Percentiles rank a stretch among this genome's conserved stretches.
Evolutionary conservation across 192 early-diverging fungal genomes (phyloP).

Genomic region (Podila epigama): DNA sequence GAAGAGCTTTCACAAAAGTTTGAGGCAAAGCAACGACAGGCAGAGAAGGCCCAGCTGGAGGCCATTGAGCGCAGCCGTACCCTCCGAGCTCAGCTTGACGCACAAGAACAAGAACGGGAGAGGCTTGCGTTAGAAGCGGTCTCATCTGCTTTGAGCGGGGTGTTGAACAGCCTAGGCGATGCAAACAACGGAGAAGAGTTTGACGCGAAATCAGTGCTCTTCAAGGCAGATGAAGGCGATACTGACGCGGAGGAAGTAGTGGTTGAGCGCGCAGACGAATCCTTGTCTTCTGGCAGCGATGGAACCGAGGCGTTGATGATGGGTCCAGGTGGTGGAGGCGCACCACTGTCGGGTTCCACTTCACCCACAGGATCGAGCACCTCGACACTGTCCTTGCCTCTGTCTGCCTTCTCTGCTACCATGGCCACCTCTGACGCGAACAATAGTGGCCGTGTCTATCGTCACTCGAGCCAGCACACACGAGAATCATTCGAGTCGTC

Average conservation of each 20-base stretch:
- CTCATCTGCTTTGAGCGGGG: slow-evolving; percentile 29
- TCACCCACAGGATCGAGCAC: slow-evolving; percentile 28
- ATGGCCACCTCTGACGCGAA: neutral
- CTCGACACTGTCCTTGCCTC: slow-evolving; percentile 28
- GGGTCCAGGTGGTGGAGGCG: neutral
- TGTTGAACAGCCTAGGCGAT: slow-evolving; percentile 20
- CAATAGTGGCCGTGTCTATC: neutral
- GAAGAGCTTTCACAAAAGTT: slow-evolving; percentile 48
- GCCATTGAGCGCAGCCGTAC: slow-evolving; percentile 2
- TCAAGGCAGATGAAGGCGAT: slow-evolving; percentile 39
- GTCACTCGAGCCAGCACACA: slow-evolving; percentile 1
- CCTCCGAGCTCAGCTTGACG: slow-evolving; percentile 7
- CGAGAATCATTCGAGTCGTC: slow-evolving; percentile 10
- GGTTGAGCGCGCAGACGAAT: slow-evolving; percentile 18
- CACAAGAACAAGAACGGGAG: slow-evolving; percentile 32
- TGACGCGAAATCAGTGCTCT: slow-evolving; percentile 34
- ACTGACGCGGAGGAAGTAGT: slow-evolving; percentile 37
- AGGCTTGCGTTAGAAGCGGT: slow-evolving; percentile 39
- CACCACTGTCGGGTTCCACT: slow-evolving; percentile 10
- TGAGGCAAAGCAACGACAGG: slow-evolving; percentile 30
- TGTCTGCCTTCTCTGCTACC: slow-evolving; percentile 16
- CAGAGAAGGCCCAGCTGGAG: slow-evolving; percentile 18
- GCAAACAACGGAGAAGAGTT: slow-evolving; percentile 26
- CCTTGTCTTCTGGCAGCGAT: slow-evolving; percentile 12
- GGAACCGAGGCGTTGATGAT: neutral